These are phyloP conservation scores for Stenocarpella maydis DNA, from an alignment of 2,329 filamentous ascomycete genomes.

Conservation along the genomic window DNA sequence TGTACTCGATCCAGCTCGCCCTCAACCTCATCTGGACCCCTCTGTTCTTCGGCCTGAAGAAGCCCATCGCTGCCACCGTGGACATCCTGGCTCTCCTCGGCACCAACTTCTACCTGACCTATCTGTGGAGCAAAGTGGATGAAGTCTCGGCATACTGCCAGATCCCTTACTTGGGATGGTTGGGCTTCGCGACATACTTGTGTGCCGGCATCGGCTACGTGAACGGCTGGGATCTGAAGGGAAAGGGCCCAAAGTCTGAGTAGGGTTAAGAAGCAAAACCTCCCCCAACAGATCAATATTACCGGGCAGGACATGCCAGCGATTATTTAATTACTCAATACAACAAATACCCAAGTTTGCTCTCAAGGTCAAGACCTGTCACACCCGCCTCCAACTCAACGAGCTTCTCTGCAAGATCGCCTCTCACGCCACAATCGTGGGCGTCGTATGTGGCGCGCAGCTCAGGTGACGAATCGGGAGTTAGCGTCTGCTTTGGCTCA, in stretches of 20 bases:
- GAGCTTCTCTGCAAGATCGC: slow-evolving; percentile 37
- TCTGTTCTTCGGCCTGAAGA: slow-evolving; percentile 83
- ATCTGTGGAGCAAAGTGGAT: slow-evolving; percentile 80
- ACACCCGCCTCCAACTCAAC: slow-evolving; percentile 37
- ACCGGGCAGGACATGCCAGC: background rate
- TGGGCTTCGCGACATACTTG: slow-evolving; percentile 87
- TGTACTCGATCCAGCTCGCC: slow-evolving; percentile 86
- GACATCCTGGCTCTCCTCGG: slow-evolving; percentile 80
- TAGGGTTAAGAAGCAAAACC: slow-evolving; percentile 5
- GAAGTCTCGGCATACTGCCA: slow-evolving; percentile 76
- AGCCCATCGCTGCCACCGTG: slow-evolving; percentile 75
- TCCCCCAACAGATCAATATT: background rate
- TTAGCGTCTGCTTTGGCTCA: slow-evolving; percentile 32
- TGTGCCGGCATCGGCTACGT: slow-evolving; percentile 73
- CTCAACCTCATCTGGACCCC: slow-evolving; percentile 93
- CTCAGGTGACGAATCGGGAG: slow-evolving; percentile 40
- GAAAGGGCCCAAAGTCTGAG: slow-evolving; percentile 42
- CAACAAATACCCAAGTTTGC: slow-evolving; percentile 41
- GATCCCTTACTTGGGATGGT: slow-evolving; percentile 86
- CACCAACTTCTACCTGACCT: slow-evolving; percentile 76
- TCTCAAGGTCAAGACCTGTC: slow-evolving; percentile 42
- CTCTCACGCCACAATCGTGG: slow-evolving; percentile 36
- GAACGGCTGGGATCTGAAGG: slow-evolving; percentile 71
- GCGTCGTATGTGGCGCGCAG: slow-evolving; percentile 30
- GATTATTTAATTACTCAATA: slow-evolving; percentile 36